Conservation (phyloP, 371 early-diverging fungal species). For the Mucor circinelloides region DNA sequence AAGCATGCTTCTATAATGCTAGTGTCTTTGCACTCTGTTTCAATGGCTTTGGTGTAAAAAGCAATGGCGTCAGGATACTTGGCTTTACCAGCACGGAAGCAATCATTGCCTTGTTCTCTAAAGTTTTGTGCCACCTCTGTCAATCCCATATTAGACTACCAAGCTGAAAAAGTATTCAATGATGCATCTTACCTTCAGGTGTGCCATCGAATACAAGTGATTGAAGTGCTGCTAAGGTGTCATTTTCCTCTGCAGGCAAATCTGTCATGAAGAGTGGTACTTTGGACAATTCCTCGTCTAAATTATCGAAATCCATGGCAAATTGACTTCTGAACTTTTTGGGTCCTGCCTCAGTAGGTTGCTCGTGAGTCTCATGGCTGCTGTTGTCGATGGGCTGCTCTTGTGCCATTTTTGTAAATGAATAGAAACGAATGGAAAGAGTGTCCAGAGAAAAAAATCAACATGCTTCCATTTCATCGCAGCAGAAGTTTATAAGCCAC, state of each 20-base stretch:
- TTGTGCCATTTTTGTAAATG: neutral
- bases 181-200: constrained; percentile 76
- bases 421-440: neutral
- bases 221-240: constrained; percentile 82
- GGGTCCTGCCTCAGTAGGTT: constrained; percentile 25
- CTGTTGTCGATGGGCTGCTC: neutral
- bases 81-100: constrained; percentile 73
- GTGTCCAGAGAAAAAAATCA: neutral
- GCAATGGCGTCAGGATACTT: constrained; percentile 79
- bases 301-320: constrained; percentile 50
- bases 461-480: neutral
- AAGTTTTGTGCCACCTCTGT: constrained; percentile 91
- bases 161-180: neutral
- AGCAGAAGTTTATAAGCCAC: neutral
- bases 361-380: neutral
- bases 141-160: neutral
- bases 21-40: constrained; percentile 74
- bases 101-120: constrained; percentile 95
- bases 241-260: constrained; percentile 80
- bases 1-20: constrained; percentile 78
- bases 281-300: constrained; percentile 65
- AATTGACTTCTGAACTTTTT: constrained; percentile 29
- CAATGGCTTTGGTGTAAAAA: constrained; percentile 89
- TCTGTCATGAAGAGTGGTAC: constrained; percentile 93
- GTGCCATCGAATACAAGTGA: constrained; percentile 91